These are phyloP conservation scores for Diplosphaera chodatii DNA, from an alignment of 139 green algal genomes.

Conservation along the genomic window DNA sequence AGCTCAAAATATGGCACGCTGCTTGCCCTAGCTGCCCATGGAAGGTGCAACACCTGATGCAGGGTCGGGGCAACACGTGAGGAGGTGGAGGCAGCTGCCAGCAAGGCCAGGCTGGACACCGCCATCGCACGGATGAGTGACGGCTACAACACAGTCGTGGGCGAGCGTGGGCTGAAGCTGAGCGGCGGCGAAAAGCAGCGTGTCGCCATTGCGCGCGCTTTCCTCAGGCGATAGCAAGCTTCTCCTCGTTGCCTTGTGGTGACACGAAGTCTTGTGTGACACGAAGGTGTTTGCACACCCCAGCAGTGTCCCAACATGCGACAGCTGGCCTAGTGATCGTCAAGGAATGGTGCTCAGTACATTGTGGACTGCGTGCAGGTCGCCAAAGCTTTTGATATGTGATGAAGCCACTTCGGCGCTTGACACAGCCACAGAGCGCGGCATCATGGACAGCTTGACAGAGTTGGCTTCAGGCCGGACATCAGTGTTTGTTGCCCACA, in stretches of 20 bases:
- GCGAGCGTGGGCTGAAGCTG: constrained; percentile 84
- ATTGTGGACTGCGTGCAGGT: constrained; percentile 31
- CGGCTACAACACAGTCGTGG: constrained; percentile 64
- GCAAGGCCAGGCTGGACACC: constrained; percentile 41
- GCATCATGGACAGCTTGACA: constrained; percentile 65
- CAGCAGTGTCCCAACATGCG: no score
- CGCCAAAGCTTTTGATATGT: constrained; percentile 74
- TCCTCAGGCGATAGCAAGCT: constrained; percentile 55
- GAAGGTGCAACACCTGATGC: constrained; percentile 8
- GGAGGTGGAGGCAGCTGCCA: constrained; percentile 47
- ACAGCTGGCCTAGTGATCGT: no score
- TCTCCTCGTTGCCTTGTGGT: no score
- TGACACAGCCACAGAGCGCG: constrained; percentile 77
- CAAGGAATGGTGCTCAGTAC: no score
- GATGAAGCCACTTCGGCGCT: constrained; percentile 84
- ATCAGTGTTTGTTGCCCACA: constrained; percentile 88
- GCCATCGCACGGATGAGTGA: constrained; percentile 55
- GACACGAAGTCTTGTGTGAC: no score
- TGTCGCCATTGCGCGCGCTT: constrained; percentile 86
- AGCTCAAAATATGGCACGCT: no score
- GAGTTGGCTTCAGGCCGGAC: constrained; percentile 60
- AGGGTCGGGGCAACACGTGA: constrained; percentile 48
- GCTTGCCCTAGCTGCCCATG: no score
- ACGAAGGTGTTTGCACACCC: no score
- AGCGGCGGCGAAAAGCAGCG: constrained; percentile 93